phyloP scores from a whole-genome alignment of 1,284 basidiomycete species.

The Trametes sp. region DNA sequence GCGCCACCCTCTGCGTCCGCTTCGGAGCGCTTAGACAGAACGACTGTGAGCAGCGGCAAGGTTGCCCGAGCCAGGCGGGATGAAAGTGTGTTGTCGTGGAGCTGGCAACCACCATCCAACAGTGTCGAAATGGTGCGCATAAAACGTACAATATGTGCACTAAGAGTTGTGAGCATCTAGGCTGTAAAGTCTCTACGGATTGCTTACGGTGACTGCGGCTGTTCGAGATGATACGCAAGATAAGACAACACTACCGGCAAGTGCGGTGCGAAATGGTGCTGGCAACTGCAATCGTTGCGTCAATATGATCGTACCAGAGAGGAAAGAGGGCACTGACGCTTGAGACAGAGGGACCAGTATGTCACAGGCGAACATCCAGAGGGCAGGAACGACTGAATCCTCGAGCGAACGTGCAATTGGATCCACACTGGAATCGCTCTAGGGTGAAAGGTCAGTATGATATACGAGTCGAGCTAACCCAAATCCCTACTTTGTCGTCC shows the following conservation, averaged over 20 bases:
- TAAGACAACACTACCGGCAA: conserved; percentile 55
- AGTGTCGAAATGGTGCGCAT: conserved; percentile 54
- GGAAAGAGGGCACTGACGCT: conserved; percentile 49
- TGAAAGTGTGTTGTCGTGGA: conserved; percentile 57
- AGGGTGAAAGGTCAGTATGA: not conserved
- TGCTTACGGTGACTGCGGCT: conserved; percentile 57
- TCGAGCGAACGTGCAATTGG: conserved; percentile 60
- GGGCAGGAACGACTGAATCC: conserved; percentile 55
- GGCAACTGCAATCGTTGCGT: conserved; percentile 40
- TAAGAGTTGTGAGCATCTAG: not conserved
- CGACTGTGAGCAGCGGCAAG: conserved; percentile 55
- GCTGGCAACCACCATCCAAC: conserved; percentile 52
- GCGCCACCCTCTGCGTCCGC: conserved; percentile 31
- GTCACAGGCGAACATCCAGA: conserved; percentile 61
- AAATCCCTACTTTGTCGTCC: conserved; percentile 57
- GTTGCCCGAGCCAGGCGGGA: conserved; percentile 65
- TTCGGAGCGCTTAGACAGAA: conserved; percentile 55
- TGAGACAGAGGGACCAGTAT: conserved; percentile 56
- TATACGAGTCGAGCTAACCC: not conserved
- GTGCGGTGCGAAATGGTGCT: conserved; percentile 61
- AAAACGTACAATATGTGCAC: conserved; percentile 38
- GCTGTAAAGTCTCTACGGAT: too few relatives aligned
- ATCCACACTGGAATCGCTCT: conserved; percentile 61
- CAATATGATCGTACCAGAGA: not conserved
- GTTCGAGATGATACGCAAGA: conserved; percentile 69